Base-by-base conservation (phyloP, 1,139 yeast species). In the Magnusiomyces fungicola region DNA sequence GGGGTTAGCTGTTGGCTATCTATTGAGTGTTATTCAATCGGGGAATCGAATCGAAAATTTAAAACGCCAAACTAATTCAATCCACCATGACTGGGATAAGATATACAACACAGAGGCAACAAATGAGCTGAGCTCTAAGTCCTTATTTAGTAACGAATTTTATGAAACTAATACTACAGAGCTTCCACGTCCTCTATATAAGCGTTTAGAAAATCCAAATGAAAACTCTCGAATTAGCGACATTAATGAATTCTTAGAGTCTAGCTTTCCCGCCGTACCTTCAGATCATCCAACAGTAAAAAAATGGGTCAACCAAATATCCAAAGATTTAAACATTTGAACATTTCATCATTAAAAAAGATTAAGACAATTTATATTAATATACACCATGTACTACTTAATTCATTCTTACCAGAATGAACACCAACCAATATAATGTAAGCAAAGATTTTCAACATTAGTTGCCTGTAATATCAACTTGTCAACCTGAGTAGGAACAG, bases 371-470 rank as follows among this genome's bases (percentile, higher is more conserved):
- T n/a, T n/a, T n/a, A n/a, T n/a, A n/a, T n/a, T n/a, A n/a, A n/a
- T n/a, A n/a, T n/a, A n/a, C n/a, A n/a, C n/a, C n/a, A n/a, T n/a
- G n/a, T n/a, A n/a, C n/a, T n/a, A n/a, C n/a, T n/a, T n/a, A n/a
- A n/a, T n/a, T n/a, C n/a, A n/a, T n/a, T n/a, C n/a, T 57, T 60
- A 90, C 97, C 98, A 92, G 79, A 90, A 92, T 0, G 97, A 86
- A 69, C 98, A 92, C 98, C 99, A 94, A 19, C 99, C 99, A 55
- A 94, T 86, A 63, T 87, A 94, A 66, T 92, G 98, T 66, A 89
- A 96, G 63, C 98, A 92, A 53, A 94, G 70, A 61, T 92, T 92
- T 64, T 94, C 98, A 30, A 92, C 95, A 51, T 95, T 85, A 0
- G 97, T 92, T 1, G 98, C 98, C 64, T 94, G 97, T 61, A 87